phyloP scores from a whole-genome alignment of 2,329 filamentous ascomycete genomes.

The Pestalotiopsis sp. region DNA sequence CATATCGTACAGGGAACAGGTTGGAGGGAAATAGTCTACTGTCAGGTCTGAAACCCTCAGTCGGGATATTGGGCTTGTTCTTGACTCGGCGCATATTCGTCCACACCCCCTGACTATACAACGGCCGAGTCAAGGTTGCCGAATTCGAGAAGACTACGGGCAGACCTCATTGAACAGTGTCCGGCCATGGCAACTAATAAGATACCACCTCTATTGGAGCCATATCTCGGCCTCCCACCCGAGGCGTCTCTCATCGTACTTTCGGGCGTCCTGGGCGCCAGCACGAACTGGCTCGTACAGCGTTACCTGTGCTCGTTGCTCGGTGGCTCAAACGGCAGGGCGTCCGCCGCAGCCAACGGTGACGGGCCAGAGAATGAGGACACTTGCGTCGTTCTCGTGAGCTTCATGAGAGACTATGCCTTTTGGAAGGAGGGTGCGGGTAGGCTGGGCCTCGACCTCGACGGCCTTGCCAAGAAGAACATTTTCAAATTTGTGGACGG shows the following conservation, averaged over 20 bases:
- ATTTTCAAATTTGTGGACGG: conserved; percentile 79
- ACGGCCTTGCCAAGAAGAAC: conserved; percentile 57
- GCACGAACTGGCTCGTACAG: conserved; percentile 67
- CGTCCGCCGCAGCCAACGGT: conserved; percentile 32
- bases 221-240: conserved; percentile 62
- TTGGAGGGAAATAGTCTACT: not conserved
- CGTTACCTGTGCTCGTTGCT: conserved; percentile 57
- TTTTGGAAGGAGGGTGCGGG: conserved; percentile 79
- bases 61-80: not conserved
- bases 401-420: conserved; percentile 76
- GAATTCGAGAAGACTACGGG: not conserved
- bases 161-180: too few relatives aligned
- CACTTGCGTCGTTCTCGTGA: conserved; percentile 69
- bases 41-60: not conserved
- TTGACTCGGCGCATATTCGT: conserved; percentile 12
- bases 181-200: conserved; percentile 45
- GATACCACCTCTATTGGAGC: conserved; percentile 66
- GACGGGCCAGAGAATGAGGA: not conserved
- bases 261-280: conserved; percentile 68
- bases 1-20: not conserved
- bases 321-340: conserved; percentile 18
- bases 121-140: not conserved
- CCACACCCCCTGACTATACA: conserved; percentile 9
- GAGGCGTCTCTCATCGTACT: conserved; percentile 66
- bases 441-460: conserved; percentile 74